Conservation (phyloP, 2,329 filamentous ascomycete species). For the Fusarium haematococcum region DNA sequence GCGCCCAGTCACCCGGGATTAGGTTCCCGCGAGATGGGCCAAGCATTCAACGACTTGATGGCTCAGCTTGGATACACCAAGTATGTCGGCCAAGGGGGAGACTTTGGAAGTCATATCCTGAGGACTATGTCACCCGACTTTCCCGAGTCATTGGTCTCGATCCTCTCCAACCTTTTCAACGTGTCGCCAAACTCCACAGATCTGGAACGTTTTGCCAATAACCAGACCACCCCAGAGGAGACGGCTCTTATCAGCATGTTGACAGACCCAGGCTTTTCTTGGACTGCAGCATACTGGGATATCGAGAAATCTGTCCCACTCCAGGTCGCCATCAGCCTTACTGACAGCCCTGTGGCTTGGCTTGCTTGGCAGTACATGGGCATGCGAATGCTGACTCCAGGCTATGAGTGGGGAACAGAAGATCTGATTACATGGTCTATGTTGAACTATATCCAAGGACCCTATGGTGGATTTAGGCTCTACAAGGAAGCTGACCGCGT, state of each 20-base stretch:
- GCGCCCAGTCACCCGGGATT: constrained; percentile 43
- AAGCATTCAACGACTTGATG: constrained; percentile 55
- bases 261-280: not conserved
- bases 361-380: constrained; percentile 23
- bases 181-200: constrained; percentile 6
- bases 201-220: not conserved
- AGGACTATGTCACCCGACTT: constrained; percentile 11
- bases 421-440: constrained; percentile 21
- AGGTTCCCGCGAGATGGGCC: constrained; percentile 43
- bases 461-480: constrained; percentile 9
- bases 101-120: constrained; percentile 42
- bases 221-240: constrained; percentile 8
- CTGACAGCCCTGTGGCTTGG: constrained; percentile 22
- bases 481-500: constrained; percentile 11
- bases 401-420: constrained; percentile 16
- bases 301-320: constrained; percentile 11
- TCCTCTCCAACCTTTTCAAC: constrained; percentile 3
- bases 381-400: constrained; percentile 9
- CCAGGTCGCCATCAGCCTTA: not conserved
- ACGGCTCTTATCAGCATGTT: not conserved
- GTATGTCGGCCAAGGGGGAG: constrained; percentile 50
- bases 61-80: constrained; percentile 51
- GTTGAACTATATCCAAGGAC: constrained; percentile 30
- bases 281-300: constrained; percentile 10
- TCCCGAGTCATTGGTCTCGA: not conserved